Conservation (phyloP, 768 basidiomycete genomes). For the Lentinula sp. region DNA sequence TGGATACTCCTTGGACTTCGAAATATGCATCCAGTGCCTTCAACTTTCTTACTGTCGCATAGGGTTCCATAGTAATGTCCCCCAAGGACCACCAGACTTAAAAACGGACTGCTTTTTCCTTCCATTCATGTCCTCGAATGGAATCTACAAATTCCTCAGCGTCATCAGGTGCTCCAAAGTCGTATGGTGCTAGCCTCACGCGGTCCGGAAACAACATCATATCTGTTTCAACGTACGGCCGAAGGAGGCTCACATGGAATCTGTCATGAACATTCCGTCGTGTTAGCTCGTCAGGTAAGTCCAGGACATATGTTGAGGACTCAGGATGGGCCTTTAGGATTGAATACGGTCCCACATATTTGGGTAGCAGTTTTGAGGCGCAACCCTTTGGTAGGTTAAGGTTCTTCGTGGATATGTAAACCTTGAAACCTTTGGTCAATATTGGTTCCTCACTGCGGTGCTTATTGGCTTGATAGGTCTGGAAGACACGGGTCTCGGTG, state of each 20-base stretch:
- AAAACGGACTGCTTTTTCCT: slow-evolving; percentile 1
- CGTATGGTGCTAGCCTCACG: slow-evolving; percentile 11
- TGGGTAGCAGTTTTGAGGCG: slow-evolving; percentile 23
- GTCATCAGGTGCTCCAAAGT: slow-evolving; percentile 13
- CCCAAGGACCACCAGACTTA: slow-evolving; percentile 12
- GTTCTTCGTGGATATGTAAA: slow-evolving; percentile 26
- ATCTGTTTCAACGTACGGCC: slow-evolving; percentile 18
- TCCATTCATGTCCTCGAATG: slow-evolving; percentile 4
- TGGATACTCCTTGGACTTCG: slow-evolving; percentile 2
- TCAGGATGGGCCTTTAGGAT: slow-evolving; percentile 4
- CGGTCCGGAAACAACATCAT: slow-evolving; percentile 19
- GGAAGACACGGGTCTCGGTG: slow-evolving; percentile 14
- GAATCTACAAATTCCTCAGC: slow-evolving; percentile 5
- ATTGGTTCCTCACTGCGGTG: slow-evolving; percentile 8
- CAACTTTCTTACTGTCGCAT: not conserved
- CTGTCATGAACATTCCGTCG: slow-evolving; percentile 15
- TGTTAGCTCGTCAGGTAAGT: slow-evolving; percentile 17
- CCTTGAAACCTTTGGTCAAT: slow-evolving; percentile 11
- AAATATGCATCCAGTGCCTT: slow-evolving; percentile 8
- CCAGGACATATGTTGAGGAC: slow-evolving; percentile 16
- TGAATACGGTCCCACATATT: slow-evolving; percentile 24
- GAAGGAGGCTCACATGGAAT: slow-evolving; percentile 19
- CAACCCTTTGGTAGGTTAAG: slow-evolving; percentile 21
- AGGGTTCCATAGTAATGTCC: slow-evolving; percentile 10
- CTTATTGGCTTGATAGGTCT: slow-evolving; percentile 17